Conservation (phyloP, 2,329 filamentous ascomycete species). For the Penicillium sp. region DNA sequence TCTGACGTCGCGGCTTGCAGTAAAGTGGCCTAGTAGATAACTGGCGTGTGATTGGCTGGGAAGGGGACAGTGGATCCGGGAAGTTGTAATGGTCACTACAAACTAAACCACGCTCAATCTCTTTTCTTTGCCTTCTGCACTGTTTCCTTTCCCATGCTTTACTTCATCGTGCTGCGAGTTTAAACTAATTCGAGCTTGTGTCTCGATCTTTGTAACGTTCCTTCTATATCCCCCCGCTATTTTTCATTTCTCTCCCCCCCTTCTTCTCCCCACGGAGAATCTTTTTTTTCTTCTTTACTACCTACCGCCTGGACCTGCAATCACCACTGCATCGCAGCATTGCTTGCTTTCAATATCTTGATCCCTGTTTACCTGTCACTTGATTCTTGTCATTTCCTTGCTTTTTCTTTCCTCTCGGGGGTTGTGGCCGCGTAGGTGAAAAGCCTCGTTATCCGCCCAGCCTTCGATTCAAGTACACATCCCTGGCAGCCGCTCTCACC, state of each 20-base stretch:
- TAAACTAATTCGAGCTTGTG: background rate
- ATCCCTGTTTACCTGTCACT: background rate
- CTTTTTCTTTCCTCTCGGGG: constrained; percentile 1
- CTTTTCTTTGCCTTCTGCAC: constrained; percentile 11
- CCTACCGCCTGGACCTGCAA: background rate
- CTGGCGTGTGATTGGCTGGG: constrained; percentile 9
- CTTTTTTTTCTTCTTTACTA: constrained; percentile 5
- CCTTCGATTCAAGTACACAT: constrained; percentile 26
- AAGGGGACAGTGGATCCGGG: constrained; percentile 6
- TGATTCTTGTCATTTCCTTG: constrained; percentile 2
- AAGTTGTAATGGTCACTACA: constrained; percentile 19
- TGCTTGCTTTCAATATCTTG: background rate
- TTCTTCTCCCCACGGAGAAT: background rate
- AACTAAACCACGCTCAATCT: constrained; percentile 29
- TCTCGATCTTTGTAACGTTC: constrained; percentile 6
- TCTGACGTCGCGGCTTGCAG: constrained; percentile 5
- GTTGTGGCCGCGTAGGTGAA: constrained; percentile 13
- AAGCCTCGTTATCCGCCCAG: constrained; percentile 14
- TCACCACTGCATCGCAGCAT: background rate
- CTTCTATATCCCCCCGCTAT: background rate
- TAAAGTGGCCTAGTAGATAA: constrained; percentile 2
- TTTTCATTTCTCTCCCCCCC: background rate
- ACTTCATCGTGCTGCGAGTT: constrained; percentile 5
- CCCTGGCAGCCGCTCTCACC: constrained; percentile 32
- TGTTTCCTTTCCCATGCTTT: background rate